phyloP scores from a whole-genome alignment of 352 stramenopile genomes.

The Phytophthora sojae region DNA sequence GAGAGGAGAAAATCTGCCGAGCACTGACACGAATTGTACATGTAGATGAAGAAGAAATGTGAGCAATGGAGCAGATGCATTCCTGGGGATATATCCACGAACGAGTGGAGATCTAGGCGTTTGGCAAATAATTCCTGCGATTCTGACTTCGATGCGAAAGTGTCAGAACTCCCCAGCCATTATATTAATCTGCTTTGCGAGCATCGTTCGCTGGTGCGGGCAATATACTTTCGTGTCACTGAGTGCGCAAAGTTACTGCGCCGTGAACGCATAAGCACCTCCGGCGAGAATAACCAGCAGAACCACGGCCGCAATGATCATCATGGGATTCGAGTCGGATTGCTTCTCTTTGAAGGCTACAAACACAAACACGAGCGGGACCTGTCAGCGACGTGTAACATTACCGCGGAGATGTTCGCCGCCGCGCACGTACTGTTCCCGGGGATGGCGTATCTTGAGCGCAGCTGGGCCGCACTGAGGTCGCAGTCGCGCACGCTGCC shows the following conservation, averaged over 20 bases:
- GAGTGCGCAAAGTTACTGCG: conserved; percentile 12
- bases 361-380: not conserved
- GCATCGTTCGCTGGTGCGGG: no score
- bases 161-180: no score
- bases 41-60: no score
- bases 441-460: conserved; percentile 81
- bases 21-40: no score
- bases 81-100: no score
- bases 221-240: no score
- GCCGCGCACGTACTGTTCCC: conserved; percentile 70
- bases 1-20: no score
- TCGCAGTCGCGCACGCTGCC: conserved; percentile 79
- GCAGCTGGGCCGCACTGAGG: conserved; percentile 79
- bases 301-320: conserved; percentile 61
- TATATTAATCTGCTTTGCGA: no score
- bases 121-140: no score
- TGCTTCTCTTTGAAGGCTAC: conserved; percentile 76
- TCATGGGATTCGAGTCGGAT: conserved; percentile 49
- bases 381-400: not conserved
- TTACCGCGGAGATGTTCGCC: not conserved
- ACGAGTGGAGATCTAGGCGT: no score
- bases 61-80: no score
- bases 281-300: conserved; percentile 59
- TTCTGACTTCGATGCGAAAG: no score
- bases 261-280: conserved; percentile 61